Evolutionary conservation across 1,139 yeast genomes (phyloP).

Genomic region (Lodderomyces pseudojiufengensis): DNA sequence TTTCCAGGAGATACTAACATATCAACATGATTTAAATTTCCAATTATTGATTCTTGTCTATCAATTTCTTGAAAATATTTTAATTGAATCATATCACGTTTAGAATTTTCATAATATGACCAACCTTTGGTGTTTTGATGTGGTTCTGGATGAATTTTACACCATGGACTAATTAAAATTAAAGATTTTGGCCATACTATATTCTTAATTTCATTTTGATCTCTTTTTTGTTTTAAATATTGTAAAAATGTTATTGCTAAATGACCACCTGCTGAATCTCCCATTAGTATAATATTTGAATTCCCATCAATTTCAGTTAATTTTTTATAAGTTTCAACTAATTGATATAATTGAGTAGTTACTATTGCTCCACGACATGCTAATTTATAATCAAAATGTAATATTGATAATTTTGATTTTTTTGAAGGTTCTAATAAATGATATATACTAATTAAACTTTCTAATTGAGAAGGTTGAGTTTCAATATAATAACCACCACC

Average conservation of each 20-base stretch:
- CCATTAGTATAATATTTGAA: slow-evolving; percentile 31
- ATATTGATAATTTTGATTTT: slow-evolving; percentile 25
- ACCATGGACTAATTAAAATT: slow-evolving; percentile 42
- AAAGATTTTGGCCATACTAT: slow-evolving; percentile 28
- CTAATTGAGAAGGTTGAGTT: slow-evolving; percentile 31
- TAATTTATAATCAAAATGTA: slow-evolving; percentile 39
- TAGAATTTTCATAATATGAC: slow-evolving; percentile 33
- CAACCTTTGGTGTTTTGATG: slow-evolving; percentile 21
- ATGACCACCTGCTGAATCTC: slow-evolving; percentile 47
- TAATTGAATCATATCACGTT: slow-evolving; percentile 29
- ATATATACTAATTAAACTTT: slow-evolving; percentile 27
- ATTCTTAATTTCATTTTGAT: slow-evolving; percentile 2
- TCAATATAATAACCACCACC: slow-evolving; percentile 45
- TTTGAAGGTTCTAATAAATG: slow-evolving; percentile 26
- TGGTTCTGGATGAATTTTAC: slow-evolving; percentile 14
- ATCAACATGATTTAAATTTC: slow-evolving; percentile 9
- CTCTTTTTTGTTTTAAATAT: slow-evolving; percentile 18
- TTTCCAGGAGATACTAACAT: slow-evolving; percentile 17
- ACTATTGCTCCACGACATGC: slow-evolving; percentile 28
- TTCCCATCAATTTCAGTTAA: slow-evolving; percentile 22
- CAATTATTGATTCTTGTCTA: slow-evolving; percentile 8
- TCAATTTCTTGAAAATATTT: slow-evolving; percentile 5
- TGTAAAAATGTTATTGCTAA: slow-evolving; percentile 29
- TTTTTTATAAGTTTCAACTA: slow-evolving; percentile 26
- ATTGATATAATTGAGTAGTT: slow-evolving; percentile 35